Evolutionary conservation across 352 stramenopile species (phyloP), one percentile per base, ranked within the genome.

Genomic region (Pythium sp.): DNA sequence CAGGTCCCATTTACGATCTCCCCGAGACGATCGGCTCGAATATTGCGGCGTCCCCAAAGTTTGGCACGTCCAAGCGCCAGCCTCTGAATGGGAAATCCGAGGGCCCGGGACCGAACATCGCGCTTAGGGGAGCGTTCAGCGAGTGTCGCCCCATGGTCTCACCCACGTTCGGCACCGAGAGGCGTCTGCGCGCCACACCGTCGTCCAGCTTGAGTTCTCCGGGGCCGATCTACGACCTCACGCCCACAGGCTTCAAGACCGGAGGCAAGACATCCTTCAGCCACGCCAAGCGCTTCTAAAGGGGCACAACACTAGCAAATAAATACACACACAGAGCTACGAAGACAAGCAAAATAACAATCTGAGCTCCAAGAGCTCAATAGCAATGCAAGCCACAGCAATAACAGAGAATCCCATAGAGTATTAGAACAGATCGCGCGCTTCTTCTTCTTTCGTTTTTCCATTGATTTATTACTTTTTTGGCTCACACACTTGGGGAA

Each of bases 1-100:
- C 87, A 2, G 87, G 86, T 0, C 86, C 87, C 4, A 88, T 95
- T 62, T 95, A 95, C 69, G 81, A 93, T 28, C 70, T 93, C 5
- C 76, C 80, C 5, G 74, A 76, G 14, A 70, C 79, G 2, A 77
- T 89, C 36, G 79, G 85, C 46, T 72, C 68, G 51, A 62, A 46
- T 9, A 41, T 58, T 18, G 71, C 73, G 1, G 59, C 73, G 9
- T 80, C 79, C 11, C 68, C 82, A 43, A 91, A 90, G 65, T 89
- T 92, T 69, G 84, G 84, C 47, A 87, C 79, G 5, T 75, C 84
- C 20, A 75, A 79, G 57, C 82, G 87, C 1, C 77, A 72, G 18
- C 79, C 82, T 20, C 71, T 95, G 22, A 76, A 76, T 64, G 78
- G 74, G 36, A 91, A 81, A 57, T 78, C 60, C 32, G 80, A 89